These are phyloP conservation scores for Russula lepida DNA, from an alignment of 768 basidiomycete species.

Conservation along the genomic window DNA sequence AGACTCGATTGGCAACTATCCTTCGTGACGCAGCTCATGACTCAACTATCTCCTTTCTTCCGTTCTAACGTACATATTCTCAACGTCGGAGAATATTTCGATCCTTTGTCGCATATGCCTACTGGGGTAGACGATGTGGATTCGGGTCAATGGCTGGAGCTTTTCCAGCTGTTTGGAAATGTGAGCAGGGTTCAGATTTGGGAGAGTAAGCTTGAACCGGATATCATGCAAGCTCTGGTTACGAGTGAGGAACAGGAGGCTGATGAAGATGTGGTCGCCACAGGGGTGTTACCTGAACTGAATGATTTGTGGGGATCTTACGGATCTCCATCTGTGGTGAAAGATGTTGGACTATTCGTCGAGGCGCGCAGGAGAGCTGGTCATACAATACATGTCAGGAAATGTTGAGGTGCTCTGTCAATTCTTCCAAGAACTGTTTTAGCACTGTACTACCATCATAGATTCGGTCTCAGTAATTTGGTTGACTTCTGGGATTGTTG, in stretches of 20 bases:
- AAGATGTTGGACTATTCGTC: background rate
- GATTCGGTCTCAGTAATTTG: too few relatives aligned
- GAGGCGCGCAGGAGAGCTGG: background rate
- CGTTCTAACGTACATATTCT: background rate
- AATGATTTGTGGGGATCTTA: background rate
- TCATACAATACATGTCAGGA: background rate
- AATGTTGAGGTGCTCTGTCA: too few relatives aligned
- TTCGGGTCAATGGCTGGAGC: background rate
- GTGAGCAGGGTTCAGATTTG: background rate
- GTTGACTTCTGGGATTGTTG: too few relatives aligned
- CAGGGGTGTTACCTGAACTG: background rate
- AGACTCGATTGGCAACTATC: slow-evolving; percentile 5
- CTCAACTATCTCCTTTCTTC: background rate
- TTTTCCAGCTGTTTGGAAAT: background rate
- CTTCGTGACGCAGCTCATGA: background rate
- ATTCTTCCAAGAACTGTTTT: too few relatives aligned
- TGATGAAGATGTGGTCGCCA: too few relatives aligned
- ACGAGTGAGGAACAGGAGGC: too few relatives aligned
- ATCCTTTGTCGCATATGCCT: background rate
- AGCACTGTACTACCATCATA: too few relatives aligned
- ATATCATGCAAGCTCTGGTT: background rate
- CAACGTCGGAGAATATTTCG: background rate
- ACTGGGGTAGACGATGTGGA: background rate
- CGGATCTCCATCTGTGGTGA: background rate
- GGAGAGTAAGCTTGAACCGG: background rate